Percentiles rank a stretch among this genome's conserved stretches.
Conservation (phyloP, 2,329 filamentous ascomycete genomes). For the Raffaelea arxii region DNA sequence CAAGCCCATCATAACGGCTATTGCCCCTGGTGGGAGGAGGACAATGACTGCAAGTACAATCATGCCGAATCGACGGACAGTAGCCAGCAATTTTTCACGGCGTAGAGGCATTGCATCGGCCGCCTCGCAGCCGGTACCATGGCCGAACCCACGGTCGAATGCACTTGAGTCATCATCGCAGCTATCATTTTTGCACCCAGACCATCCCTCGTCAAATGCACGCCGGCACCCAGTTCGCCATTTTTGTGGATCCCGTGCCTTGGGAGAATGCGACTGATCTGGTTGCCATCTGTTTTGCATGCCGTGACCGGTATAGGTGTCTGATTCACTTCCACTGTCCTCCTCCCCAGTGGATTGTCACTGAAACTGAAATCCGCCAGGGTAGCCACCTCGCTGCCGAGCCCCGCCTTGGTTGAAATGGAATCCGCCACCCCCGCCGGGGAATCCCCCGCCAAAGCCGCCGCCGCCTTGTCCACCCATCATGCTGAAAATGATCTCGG, state of each 20-base stretch:
- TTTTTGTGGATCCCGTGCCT: no score
- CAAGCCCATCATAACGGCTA: conserved; percentile 24
- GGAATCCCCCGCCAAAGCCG: conserved; percentile 37
- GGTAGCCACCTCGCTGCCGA: conserved; percentile 25
- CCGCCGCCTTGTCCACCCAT: conserved; percentile 58
- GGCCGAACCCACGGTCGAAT: no score
- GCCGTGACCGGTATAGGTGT: no score
- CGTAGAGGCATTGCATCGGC: conserved; percentile 21
- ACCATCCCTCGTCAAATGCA: no score
- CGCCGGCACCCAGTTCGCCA: no score
- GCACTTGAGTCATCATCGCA: no score
- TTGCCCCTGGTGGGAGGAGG: conserved; percentile 34
- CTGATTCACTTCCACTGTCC: conserved; percentile 22
- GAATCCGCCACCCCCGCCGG: conserved; percentile 44
- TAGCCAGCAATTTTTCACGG: conserved; percentile 28
- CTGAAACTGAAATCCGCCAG: conserved; percentile 32
- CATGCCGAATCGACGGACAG: conserved; percentile 32
- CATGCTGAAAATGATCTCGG: conserved; percentile 75
- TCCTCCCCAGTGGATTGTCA: conserved; percentile 34
- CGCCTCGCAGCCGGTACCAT: no score
- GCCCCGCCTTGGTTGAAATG: conserved; percentile 39
- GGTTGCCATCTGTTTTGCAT: no score
- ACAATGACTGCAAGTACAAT: conserved; percentile 33
- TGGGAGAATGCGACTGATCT: no score
- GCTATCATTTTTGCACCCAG: no score